Evolutionary conservation across 805 yeast genomes (phyloP), one percentile per base, ranked within the genome.

Genomic region (Maudiozyma pseudohumilis): DNA sequence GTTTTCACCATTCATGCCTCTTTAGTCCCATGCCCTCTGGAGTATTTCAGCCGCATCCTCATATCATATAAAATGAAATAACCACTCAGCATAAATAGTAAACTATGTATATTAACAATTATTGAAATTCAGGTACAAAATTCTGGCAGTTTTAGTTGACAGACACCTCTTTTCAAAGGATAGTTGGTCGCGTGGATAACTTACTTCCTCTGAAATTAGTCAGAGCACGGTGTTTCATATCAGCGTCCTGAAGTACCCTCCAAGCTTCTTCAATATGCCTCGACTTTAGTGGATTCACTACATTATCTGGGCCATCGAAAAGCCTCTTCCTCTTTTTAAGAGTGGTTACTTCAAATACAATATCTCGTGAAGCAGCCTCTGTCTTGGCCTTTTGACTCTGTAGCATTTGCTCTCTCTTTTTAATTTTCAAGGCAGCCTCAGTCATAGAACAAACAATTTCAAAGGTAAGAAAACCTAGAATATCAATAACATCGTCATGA

Each of bases 371-470:
- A 22, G 49, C 49, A 28, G 58, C 56, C 18, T 57, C 57, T 18
- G 55, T 51, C 39, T 63, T 62, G 36, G 63, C 66, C 24, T 62
- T 60, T 24, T 54, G 52, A 35, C 61, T 59, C 29, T 58, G 61
- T 32, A 76, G 53, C 32, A 62, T 60, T 41, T 78, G 80, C 52
- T 84, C 87, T 19, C 74, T 69, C 37, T 71, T 73, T 48, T 88
- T 87, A 24, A 92, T 78, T 41, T 71, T 74, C 56, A 89, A 68
- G 1, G 97, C 97, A 49, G 80, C 83, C 60, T 89, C 97, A 0
- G 98, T 92, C 36, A 92, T 62, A 7, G 89, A 79, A 52, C 97
- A 94, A 3, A 92, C 98, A 58, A 89, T 87, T 59, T 92, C 98
- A 65, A 92, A 92, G 1, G 98, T 92, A 38, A 92, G 62, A 53